A percentile compares a stretch with the other conserved stretches of the same genome.
Conservation (phyloP, 257 asterid species). For the Rehmannia glutinosa region DNA sequence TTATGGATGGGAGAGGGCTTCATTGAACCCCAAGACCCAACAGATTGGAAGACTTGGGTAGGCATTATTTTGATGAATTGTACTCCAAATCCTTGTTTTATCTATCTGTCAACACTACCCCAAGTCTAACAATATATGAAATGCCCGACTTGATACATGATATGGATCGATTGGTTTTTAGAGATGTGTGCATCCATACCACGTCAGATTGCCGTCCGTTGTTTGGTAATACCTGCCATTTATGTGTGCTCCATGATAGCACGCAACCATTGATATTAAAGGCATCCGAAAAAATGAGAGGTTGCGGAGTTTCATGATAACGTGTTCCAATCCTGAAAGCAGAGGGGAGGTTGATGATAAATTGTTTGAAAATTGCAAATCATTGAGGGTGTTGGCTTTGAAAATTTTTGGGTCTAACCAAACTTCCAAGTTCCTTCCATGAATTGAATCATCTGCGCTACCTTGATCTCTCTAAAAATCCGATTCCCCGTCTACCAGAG, state of each 20-base stretch:
- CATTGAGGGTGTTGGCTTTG: slow-evolving; percentile 13
- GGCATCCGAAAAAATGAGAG: neutral
- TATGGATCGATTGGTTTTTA: slow-evolving; percentile 16
- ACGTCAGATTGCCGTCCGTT: slow-evolving; percentile 1
- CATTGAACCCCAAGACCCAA: neutral
- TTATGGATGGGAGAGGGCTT: slow-evolving; percentile 24
- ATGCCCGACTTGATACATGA: slow-evolving; percentile 20
- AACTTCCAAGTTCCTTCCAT: neutral
- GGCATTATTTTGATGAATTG: slow-evolving; percentile 10
- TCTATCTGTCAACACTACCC: neutral
- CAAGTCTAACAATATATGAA: neutral
- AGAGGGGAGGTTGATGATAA: neutral
- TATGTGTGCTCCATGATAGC: slow-evolving; percentile 12
- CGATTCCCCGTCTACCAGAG: slow-evolving; percentile 5
- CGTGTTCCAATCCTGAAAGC: neutral
- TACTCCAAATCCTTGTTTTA: slow-evolving; percentile 13
- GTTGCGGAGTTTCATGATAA: slow-evolving; percentile 22
- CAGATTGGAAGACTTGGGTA: slow-evolving; percentile 10
- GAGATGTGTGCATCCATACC: slow-evolving; percentile 8
- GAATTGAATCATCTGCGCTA: slow-evolving; percentile 9
- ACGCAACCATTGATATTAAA: neutral
- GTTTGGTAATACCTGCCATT: slow-evolving; percentile 21
- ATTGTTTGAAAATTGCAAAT: slow-evolving; percentile 1
- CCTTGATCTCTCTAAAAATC: slow-evolving; percentile 23
- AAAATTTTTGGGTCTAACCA: neutral